A percentile compares a stretch with the other conserved stretches of the same genome.
phyloP scores from a whole-genome alignment of 257 asterid species.

The Marsdenia floribunda region DNA sequence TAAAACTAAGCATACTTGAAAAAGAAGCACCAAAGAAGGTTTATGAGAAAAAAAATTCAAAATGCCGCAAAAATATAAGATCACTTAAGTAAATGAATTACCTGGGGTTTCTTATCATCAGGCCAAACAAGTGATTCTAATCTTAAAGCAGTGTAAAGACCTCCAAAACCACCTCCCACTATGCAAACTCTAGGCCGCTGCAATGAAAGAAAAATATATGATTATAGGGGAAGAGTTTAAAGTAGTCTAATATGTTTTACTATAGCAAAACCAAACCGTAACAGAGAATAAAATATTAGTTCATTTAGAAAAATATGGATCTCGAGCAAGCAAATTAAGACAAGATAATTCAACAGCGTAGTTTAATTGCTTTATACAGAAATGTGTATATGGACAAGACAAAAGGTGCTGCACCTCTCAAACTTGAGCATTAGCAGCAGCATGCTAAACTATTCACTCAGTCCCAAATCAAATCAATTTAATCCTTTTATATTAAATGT shows the following conservation, averaged over 20 bases:
- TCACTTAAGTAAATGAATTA: slow-evolving; percentile 17
- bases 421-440: background rate
- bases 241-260: background rate
- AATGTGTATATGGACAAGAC: background rate
- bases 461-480: background rate
- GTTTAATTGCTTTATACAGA: background rate
- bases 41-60: background rate
- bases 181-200: slow-evolving; percentile 97
- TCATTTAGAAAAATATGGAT: background rate
- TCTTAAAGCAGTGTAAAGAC: slow-evolving; percentile 91
- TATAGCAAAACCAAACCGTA: background rate
- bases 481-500: background rate
- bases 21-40: background rate
- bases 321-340: background rate
- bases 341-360: background rate
- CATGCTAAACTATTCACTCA: background rate
- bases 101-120: slow-evolving; percentile 92
- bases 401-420: background rate
- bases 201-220: slow-evolving; percentile 24
- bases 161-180: slow-evolving; percentile 98
- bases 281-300: background rate
- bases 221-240: background rate
- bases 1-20: background rate
- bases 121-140: slow-evolving; percentile 95
- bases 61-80: background rate